These are phyloP conservation scores for Arachis monticola DNA, from an alignment of 331 rosid species.

Conservation along the genomic window DNA sequence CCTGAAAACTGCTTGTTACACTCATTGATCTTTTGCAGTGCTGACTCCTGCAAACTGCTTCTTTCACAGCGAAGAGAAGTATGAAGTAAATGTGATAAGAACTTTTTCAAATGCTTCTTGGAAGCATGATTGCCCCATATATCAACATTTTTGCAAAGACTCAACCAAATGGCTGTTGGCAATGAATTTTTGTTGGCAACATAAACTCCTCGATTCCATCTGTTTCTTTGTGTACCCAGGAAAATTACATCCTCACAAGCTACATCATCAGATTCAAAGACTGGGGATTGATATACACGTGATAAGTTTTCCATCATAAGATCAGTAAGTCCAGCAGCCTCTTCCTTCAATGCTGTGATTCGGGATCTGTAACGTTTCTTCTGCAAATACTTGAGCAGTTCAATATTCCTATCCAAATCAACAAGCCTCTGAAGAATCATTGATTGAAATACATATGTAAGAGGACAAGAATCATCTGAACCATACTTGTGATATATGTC, in stretches of 20 bases:
- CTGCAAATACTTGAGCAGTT: conserved; percentile 64
- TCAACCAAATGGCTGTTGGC: conserved; percentile 82
- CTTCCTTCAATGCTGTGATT: conserved; percentile 65
- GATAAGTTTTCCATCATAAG: conserved; percentile 71
- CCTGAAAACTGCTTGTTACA: conserved; percentile 45
- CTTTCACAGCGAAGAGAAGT: conserved; percentile 52
- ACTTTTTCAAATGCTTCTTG: conserved; percentile 68
- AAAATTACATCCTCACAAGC: conserved; percentile 43
- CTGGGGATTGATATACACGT: conserved; percentile 52
- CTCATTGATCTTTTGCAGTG: conserved; percentile 37
- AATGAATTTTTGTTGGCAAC: conserved; percentile 58
- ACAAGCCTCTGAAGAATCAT: conserved; percentile 89
- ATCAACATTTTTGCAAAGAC: conserved; percentile 78
- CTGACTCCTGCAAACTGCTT: conserved; percentile 49
- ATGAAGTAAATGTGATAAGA: conserved; percentile 65
- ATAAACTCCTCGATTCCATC: conserved; percentile 64
- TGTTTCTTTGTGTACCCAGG: conserved; percentile 46
- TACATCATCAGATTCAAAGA: conserved; percentile 41
- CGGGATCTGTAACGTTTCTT: conserved; percentile 47
- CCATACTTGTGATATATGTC: conserved; percentile 51
- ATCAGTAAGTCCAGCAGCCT: conserved; percentile 71
- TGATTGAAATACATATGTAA: conserved; percentile 67
- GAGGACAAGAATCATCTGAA: conserved; percentile 54
- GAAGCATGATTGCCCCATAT: conserved; percentile 80
- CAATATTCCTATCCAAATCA: conserved; percentile 77